These are phyloP conservation scores for Cyanodermella asteris DNA, from an alignment of 2,329 filamentous ascomycete genomes.

Conservation along the genomic window DNA sequence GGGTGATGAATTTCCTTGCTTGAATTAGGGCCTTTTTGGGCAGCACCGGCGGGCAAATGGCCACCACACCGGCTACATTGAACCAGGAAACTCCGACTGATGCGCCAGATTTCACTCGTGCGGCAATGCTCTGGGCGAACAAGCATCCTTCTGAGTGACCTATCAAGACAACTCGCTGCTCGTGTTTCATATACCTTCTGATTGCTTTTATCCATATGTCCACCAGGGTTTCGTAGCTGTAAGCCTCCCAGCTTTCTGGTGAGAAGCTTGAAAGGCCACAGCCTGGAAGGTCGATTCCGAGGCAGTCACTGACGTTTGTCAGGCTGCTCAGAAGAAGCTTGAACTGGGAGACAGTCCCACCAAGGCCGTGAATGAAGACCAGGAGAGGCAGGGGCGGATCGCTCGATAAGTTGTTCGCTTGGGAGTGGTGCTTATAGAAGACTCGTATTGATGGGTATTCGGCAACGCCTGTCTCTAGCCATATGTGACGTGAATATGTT, in stretches of 20 bases:
- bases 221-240: slow-evolving; percentile 51
- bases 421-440: slow-evolving; percentile 64
- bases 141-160: too few relatives aligned
- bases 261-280: slow-evolving; percentile 63
- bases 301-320: slow-evolving; percentile 59
- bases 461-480: slow-evolving; percentile 48
- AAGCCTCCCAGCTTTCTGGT: slow-evolving; percentile 52
- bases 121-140: too few relatives aligned
- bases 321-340: slow-evolving; percentile 60
- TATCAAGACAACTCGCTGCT: slow-evolving; percentile 57
- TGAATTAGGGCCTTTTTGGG: too few relatives aligned
- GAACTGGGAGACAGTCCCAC: slow-evolving; percentile 82
- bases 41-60: slow-evolving; percentile 72
- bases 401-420: slow-evolving; percentile 58
- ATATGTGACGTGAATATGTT: slow-evolving; percentile 48
- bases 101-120: too few relatives aligned
- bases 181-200: slow-evolving; percentile 39
- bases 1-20: too few relatives aligned
- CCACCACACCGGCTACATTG: slow-evolving; percentile 55
- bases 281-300: slow-evolving; percentile 76
- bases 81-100: too few relatives aligned
- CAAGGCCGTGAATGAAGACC: slow-evolving; percentile 81
- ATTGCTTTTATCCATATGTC: slow-evolving; percentile 58
- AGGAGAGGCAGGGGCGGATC: slow-evolving; percentile 61
- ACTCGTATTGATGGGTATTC: slow-evolving; percentile 59